Conservation (phyloP, 164 flowering plant genomes). For the Chimonanthus praecox region DNA sequence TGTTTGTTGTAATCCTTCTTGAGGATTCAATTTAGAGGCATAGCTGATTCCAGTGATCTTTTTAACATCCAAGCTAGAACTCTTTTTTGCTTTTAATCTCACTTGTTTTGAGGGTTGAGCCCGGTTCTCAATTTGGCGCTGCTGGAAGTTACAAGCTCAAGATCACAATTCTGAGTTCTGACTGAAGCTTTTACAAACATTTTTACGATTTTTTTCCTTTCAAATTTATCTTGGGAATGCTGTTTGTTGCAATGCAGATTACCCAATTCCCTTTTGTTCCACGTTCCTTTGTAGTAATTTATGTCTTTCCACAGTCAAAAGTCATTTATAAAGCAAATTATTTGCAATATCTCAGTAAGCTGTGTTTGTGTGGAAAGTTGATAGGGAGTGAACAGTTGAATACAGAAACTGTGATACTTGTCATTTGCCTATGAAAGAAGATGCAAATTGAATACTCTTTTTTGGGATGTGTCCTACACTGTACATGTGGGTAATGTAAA, state of each 20-base stretch:
- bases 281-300: slow-evolving; percentile 24
- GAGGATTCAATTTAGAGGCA: background rate
- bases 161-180: background rate
- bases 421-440: no score
- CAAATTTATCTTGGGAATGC: slow-evolving; percentile 15
- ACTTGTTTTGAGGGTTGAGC: background rate
- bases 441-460: no score
- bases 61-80: slow-evolving; percentile 14
- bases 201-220: slow-evolving; percentile 1
- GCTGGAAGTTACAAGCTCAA: background rate
- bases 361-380: no score
- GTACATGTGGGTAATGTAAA: no score
- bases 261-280: slow-evolving; percentile 9
- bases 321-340: slow-evolving; percentile 3
- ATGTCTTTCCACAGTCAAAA: slow-evolving; percentile 1
- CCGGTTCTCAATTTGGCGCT: background rate
- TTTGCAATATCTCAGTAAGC: background rate
- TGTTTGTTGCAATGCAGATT: slow-evolving; percentile 9
- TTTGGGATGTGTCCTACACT: no score
- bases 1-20: background rate
- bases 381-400: no score
- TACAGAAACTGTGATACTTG: no score
- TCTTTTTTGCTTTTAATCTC: background rate
- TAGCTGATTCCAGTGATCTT: slow-evolving; percentile 9
- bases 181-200: background rate